Evolutionary conservation across 208 protist genomes (phyloP), one percentile per base, ranked within the genome.

Genomic region (Acanthamoeba lenticulata): DNA sequence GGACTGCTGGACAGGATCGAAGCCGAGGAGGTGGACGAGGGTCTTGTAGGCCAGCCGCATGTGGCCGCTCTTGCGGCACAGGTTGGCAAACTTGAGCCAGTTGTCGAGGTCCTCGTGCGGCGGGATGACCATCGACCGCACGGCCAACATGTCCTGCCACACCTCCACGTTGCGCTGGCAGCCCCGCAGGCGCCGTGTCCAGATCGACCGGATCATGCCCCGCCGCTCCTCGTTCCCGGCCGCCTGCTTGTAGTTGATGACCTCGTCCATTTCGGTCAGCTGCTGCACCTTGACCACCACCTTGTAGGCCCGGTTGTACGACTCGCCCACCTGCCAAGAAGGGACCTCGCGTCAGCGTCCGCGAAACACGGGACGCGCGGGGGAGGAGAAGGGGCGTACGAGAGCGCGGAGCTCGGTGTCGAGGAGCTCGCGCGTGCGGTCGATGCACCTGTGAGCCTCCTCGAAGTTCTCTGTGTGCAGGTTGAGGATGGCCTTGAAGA

Each of bases 251-350:
- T 94, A 94, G 69, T 88, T 32, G 52, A 94, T 94, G 40, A 94
- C 44, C 57, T 94, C 91, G 97, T 99, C 99, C 77, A 99, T 95
- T 97, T 99, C 99, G 45, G 98, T 98, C 42, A 99, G 97, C 96
- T 99, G 99, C 97, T 99, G 99, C 52, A 99, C 98, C 47, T 97
- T 96, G n/a, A 99, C 98, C 88, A 99, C 92, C 77, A 98, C 96
- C 6, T 97, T 96, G 96, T 99, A 99, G 13, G 99, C 99, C 38
- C 99, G 96, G 94, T 99, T 97, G 97, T 99, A 99, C 95, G 98
- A 99, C 96, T 99, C 99, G 27, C 91, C 91, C 24, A 94, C 97
- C 17, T n/a, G n/a, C n/a, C n/a, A n/a, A n/a, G n/a, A n/a, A n/a
- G n/a, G n/a, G n/a, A n/a, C n/a, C n/a, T n/a, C n/a, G n/a, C n/a